Evolutionary conservation across 768 basidiomycete species (phyloP).

Genomic region (Boletus barrowsii): DNA sequence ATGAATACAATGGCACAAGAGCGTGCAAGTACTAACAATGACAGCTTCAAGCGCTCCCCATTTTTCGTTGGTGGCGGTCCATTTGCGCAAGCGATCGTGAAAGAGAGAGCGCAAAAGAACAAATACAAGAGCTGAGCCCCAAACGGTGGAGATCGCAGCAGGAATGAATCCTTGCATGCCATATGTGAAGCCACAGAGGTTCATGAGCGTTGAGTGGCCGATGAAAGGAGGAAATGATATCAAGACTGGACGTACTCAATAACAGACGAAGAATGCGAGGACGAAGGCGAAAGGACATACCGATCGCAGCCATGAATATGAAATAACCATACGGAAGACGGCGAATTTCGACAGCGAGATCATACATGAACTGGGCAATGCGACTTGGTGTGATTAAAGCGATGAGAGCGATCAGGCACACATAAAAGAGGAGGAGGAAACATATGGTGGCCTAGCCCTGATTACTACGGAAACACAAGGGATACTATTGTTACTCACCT

Average conservation of each 20-base stretch:
- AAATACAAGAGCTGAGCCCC: constrained; percentile 65
- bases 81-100: constrained; percentile 49
- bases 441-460: constrained; percentile 48
- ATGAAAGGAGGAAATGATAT: constrained; percentile 33
- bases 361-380: constrained; percentile 69
- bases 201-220: constrained; percentile 35
- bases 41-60: constrained; percentile 79
- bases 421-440: constrained; percentile 57
- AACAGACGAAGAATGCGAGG: constrained; percentile 51
- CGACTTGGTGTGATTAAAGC: constrained; percentile 58
- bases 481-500: constrained; percentile 36
- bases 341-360: constrained; percentile 60
- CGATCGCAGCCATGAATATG: constrained; percentile 46
- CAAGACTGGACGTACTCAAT: constrained; percentile 20
- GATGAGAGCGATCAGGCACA: constrained; percentile 40
- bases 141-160: constrained; percentile 55
- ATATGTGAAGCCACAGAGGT: constrained; percentile 80
- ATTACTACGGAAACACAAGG: constrained; percentile 9
- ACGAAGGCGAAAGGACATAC: constrained; percentile 45
- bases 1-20: not conserved
- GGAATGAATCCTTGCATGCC: constrained; percentile 75
- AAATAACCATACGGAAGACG: constrained; percentile 61
- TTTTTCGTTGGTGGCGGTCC: constrained; percentile 61
- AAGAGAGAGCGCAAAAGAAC: constrained; percentile 58
- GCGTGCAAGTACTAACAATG: constrained; percentile 45